phyloP scores from a whole-genome alignment of 805 yeast species.

The Sungouiella thailandica region DNA sequence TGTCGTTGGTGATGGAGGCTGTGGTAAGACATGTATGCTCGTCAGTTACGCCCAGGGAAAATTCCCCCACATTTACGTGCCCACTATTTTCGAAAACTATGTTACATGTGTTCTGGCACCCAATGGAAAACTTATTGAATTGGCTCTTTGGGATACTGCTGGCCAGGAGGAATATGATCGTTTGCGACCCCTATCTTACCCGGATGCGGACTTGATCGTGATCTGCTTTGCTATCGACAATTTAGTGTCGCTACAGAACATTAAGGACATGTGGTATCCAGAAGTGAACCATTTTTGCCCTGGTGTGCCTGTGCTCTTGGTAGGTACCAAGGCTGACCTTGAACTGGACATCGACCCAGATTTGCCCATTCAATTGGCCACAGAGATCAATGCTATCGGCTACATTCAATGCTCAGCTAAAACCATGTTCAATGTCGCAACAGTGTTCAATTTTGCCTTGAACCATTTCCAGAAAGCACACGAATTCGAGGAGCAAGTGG shows the following conservation, averaged over 20 bases:
- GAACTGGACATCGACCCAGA: conserved; percentile 35
- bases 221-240: conserved; percentile 72
- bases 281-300: conserved; percentile 83
- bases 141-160: conserved; percentile 86
- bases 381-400: conserved; percentile 59
- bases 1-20: conserved; percentile 85
- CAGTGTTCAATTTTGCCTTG: conserved; percentile 63
- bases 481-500: conserved; percentile 33
- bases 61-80: conserved; percentile 71
- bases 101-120: conserved; percentile 58
- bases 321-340: conserved; percentile 80
- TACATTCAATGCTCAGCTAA: conserved; percentile 82
- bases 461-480: conserved; percentile 36
- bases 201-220: conserved; percentile 71
- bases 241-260: conserved; percentile 60
- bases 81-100: conserved; percentile 80
- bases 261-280: conserved; percentile 81
- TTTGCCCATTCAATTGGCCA: conserved; percentile 49
- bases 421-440: conserved; percentile 56
- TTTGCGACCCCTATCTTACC: conserved; percentile 71
- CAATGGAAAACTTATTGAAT: conserved; percentile 75
- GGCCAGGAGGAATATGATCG: conserved; percentile 87
- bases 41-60: conserved; percentile 62
- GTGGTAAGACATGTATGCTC: conserved; percentile 82
- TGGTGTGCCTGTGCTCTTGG: conserved; percentile 67